Evolutionary conservation across 129 eudicot species (phyloP).

Genomic region (Oenanthe sinensis): DNA sequence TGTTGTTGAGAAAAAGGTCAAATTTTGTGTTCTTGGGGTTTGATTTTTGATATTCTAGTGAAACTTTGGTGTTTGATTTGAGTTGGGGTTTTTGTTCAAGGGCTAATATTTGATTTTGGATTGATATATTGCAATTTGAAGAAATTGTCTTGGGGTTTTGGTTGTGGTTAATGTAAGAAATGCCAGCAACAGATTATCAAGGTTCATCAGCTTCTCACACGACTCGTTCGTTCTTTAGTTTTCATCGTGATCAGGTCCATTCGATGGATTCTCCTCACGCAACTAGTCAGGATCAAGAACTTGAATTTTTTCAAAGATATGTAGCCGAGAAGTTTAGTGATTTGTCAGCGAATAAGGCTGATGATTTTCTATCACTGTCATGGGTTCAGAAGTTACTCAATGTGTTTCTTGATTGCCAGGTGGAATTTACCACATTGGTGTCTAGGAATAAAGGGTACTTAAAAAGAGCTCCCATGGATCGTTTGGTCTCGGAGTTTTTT

Average conservation of each 20-base stretch:
- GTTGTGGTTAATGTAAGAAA: conserved; percentile 14
- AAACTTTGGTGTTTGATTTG: neutral
- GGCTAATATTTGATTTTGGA: neutral
- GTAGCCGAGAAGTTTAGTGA: conserved; percentile 39
- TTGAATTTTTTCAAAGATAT: conserved; percentile 40
- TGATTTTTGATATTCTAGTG: neutral
- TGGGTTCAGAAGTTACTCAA: conserved; percentile 66
- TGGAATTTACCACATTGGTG: conserved; percentile 33
- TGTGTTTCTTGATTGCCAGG: conserved; percentile 57
- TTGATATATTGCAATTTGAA: neutral
- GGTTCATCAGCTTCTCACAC: conserved; percentile 36
- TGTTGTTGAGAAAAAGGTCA: neutral
- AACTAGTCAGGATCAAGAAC: conserved; percentile 34
- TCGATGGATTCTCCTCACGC: conserved; percentile 42
- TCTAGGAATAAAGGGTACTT: conserved; percentile 23
- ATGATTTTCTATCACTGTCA: conserved; percentile 51
- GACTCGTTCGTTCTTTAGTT: conserved; percentile 43
- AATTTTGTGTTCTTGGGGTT: neutral
- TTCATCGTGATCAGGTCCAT: conserved; percentile 57
- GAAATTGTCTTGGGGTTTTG: neutral
- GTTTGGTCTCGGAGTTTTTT: conserved; percentile 40
- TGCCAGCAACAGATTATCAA: conserved; percentile 50
- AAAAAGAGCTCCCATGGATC: conserved; percentile 36
- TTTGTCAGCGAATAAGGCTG: conserved; percentile 26
- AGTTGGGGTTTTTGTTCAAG: neutral